A percentile compares a stretch with the other conserved stretches of the same genome.
Evolutionary conservation across 371 early-diverging fungal species (phyloP).

Genomic region (Blastocladiella emersonii): DNA sequence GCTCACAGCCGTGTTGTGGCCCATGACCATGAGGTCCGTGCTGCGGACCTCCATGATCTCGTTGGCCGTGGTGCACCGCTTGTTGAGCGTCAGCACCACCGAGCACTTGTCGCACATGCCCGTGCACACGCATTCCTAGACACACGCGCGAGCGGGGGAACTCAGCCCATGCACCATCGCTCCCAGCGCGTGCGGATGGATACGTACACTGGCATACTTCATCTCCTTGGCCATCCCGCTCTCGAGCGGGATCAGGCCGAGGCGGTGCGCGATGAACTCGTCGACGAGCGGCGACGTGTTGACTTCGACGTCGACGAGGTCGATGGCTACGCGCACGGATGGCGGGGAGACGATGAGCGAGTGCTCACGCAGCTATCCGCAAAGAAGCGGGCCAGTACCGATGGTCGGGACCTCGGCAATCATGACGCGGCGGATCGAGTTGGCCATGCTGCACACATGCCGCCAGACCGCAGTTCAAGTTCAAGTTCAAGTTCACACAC

Average conservation of each 20-base stretch:
- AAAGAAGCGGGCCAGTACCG: neutral
- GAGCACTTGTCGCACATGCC: slow-evolving; percentile 83
- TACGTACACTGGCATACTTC: slow-evolving; percentile 62
- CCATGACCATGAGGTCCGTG: neutral
- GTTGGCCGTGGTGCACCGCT: slow-evolving; percentile 44
- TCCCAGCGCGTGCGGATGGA: no score
- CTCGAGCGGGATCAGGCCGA: slow-evolving; percentile 93
- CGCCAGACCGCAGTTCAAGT: no score
- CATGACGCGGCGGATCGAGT: slow-evolving; percentile 91
- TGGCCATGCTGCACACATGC: no score
- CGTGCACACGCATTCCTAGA: slow-evolving; percentile 76
- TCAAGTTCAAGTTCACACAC: no score
- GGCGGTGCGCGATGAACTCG: slow-evolving; percentile 96
- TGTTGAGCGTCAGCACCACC: slow-evolving; percentile 74
- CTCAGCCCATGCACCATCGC: neutral
- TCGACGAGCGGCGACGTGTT: slow-evolving; percentile 97
- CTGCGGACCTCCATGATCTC: neutral
- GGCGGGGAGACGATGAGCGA: no score
- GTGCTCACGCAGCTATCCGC: no score
- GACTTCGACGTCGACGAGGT: slow-evolving; percentile 86
- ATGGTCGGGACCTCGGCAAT: slow-evolving; percentile 97
- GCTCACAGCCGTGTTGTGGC: neutral
- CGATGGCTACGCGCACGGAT: slow-evolving; percentile 63
- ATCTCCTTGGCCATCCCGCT: slow-evolving; percentile 59
- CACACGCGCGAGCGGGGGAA: neutral